Evolutionary conservation across 352 stramenopile species (phyloP), one percentile per base, ranked within the genome.

Genomic region (Globisporangium canariense): DNA sequence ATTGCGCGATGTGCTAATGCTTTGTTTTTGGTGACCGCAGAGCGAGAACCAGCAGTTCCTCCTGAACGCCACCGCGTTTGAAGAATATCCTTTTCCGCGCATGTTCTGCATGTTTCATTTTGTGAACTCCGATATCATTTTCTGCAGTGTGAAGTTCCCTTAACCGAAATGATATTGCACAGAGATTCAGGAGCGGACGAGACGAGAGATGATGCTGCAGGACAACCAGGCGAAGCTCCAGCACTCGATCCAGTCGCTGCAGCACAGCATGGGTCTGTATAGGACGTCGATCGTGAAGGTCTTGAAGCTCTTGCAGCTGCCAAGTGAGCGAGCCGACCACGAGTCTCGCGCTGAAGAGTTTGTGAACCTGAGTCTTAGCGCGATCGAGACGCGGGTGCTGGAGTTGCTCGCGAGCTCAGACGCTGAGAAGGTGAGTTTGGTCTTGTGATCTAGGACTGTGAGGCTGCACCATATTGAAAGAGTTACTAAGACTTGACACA

Each of bases 21-120:
- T 41, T 41, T 41, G 0, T 41, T 41, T 11, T 41, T 16, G 36
- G 11, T 41, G 8, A 11, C 4, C 9, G 60, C 65, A 88, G 81
- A 85, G 69, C 70, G 85, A 94, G 71, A 94, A 94, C 62, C 81
- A 92, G 73, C 79, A 94, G 68, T 91, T 89, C 49, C 64, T 94
- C 73, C 67, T 92, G 58, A 91, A 92, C 46, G 85, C 83, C 10
- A 84, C 82, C 5, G 81, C 85, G 46, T 89, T 94, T 58, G 85
- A 94, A 92, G 81, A 93, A 90, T 90, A 90, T 92, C 82, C 78
- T 88, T 46, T 46, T 46, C 18, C 18, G 43, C 22, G 16, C 81
- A 75, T 66, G 57, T 51, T 69, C 30, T 73, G 46, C 46, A 50
- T 75, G 49, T 51, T 4, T 14, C 51, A 25, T 51, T 9, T 54